Base-by-base conservation (phyloP, 2,329 filamentous ascomycete species). In the Beauveria sp. region DNA sequence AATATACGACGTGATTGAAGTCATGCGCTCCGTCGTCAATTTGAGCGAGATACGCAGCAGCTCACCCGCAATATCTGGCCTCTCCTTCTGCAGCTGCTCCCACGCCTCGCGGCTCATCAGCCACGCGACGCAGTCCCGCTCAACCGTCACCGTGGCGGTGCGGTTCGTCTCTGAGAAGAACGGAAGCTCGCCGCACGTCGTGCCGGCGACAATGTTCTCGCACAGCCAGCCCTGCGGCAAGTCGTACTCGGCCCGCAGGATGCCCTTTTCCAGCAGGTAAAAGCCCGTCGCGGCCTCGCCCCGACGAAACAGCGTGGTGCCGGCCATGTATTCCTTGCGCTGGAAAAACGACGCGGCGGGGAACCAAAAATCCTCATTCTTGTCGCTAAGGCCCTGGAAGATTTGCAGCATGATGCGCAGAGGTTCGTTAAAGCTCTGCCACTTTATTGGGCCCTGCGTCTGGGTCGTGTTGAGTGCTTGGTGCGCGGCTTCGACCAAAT, bases 281-380 rank as follows among this genome's bases (percentile, higher is more conserved):
- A 99, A 98, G 3, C 88, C 91, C 34, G 87, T 83, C 0, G 95
- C 88, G 1, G 79, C 70, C 67, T 97, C 88, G 63, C 91, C 92
- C 43, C 89, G 85, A 4, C 83, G 81, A 75, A 93, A 99, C 2
- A 99, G 78, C 3, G 91, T 79, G 0, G 87, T 87, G 3, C 90
- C 91, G 0, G 86, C 82, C 0, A 80, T 67, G 65, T 88, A 90
- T 64, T 88, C 84, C 64, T 84, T 84, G 50, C 85, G 84, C 45
- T 79, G 76, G 70, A 99, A 97, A 76, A 89, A 98, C 0, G 83
- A 79, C 5, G 85, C 85, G 0, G 87, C 88, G 1, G 85, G 85
- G 74, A 93, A 93, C 95, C 95, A 99, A 72, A 98, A 98, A 73
- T 97, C 93, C 73, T 96, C 92, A 70, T 93, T 95, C 73, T 90